Evolutionary conservation across 2,329 filamentous ascomycete genomes (phyloP).

Genomic region (Xylaria polymorpha): DNA sequence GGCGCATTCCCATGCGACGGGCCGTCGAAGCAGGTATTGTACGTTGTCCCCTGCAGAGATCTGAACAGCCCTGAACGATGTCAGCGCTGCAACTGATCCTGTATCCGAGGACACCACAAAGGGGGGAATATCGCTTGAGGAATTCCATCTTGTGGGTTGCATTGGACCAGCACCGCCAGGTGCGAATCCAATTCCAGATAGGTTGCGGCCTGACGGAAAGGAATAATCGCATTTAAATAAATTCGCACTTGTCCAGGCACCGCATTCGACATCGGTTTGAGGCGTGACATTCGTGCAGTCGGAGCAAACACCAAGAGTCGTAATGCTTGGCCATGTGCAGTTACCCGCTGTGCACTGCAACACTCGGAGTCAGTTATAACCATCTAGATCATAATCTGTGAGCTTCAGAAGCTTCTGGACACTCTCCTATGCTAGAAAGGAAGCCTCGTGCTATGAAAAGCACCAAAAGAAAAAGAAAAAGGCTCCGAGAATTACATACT

Average conservation of each 20-base stretch:
- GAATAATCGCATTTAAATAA: conserved; percentile 15
- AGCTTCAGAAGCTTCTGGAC: no score
- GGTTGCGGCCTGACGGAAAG: conserved; percentile 19
- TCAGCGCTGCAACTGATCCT: no score
- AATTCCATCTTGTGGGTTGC: conserved; percentile 26
- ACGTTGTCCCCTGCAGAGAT: background rate
- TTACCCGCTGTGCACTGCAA: conserved; percentile 15
- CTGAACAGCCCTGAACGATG: no score
- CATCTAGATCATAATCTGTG: no score
- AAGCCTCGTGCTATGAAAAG: no score
- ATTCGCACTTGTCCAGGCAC: background rate
- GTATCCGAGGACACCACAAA: no score
- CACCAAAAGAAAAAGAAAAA: no score
- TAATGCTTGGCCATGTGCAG: conserved; percentile 22
- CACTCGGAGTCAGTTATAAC: no score
- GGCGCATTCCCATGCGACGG: conserved; percentile 23
- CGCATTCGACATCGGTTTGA: conserved; percentile 7
- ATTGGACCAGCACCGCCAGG: conserved; percentile 8
- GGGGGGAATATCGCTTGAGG: background rate
- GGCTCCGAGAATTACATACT: no score
- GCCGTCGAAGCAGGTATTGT: background rate
- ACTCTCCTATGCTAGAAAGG: no score
- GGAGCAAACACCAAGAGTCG: conserved; percentile 21
- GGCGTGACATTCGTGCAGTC: conserved; percentile 23
- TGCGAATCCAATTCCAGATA: background rate